Base-by-base conservation (phyloP, 768 basidiomycete genomes). In the Russula lepida region DNA sequence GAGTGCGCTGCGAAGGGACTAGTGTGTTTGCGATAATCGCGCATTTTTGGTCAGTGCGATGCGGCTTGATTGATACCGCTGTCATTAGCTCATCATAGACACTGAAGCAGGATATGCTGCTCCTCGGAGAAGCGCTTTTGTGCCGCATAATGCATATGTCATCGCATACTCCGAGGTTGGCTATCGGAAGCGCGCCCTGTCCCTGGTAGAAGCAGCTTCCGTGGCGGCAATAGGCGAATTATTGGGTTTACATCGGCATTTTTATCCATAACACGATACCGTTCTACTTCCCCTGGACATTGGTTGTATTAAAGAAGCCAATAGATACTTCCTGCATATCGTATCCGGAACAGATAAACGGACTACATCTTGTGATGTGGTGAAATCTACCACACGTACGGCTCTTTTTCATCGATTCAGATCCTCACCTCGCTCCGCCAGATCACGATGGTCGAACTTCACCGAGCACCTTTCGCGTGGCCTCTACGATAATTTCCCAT, bases 401-500 rank as follows among this genome's bases (percentile, higher is more conserved):
- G 61, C 52, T 7, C 46, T 6, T 32, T 43, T 48, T 49, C 28
- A 27, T 58, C 51, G 17, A 44, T 48, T 58, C 23, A 48, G 62
- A 53, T 58, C 35, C 49, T 58, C 39, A 27, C 51, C 30, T 41
- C 56, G 37, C 30, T 19, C 51, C 37, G 51, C 37, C 12, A n/a
- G 8, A 30, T 52, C 44, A 59, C 5, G 50, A 30, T 32, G 43
- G 56, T 44, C 52, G n/a, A 30, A 78, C 70, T 62, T 82, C 78
- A 53, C 84, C 81, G 47, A 97, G 74, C 13, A 89, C 82, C 62
- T 79, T 83, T 64, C 77, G 81, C 2, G 94, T 84, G 0, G 84
- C 97, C 68, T 92, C 79, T 7, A 99, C 95, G 55, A 99, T 93
- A 58, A 93, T 83, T 64, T 86, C 83, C 79, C 95, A 95, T 72